Evolutionary conservation across 768 basidiomycete species (phyloP).

Genomic region (Tephrocybe sp.): DNA sequence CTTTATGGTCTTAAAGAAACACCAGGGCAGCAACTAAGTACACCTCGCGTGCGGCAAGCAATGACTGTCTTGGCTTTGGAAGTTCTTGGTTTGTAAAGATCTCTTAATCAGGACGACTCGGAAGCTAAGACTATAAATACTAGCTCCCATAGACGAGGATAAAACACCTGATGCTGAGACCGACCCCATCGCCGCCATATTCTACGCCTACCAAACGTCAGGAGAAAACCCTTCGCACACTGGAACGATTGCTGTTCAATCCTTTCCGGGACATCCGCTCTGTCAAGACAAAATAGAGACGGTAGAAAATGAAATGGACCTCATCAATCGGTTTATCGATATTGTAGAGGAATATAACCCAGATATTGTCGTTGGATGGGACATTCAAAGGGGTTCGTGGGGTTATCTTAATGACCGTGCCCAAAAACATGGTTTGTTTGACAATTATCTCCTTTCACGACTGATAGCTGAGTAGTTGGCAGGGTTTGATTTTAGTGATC

Average conservation of each 20-base stretch:
- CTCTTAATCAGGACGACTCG: neutral
- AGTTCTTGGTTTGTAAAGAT: slow-evolving; percentile 65
- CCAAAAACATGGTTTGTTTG: slow-evolving; percentile 46
- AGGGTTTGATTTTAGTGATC: slow-evolving; percentile 74
- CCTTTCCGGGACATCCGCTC: slow-evolving; percentile 37
- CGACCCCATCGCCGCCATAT: slow-evolving; percentile 66
- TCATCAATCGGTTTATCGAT: slow-evolving; percentile 78
- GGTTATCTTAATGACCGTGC: slow-evolving; percentile 81
- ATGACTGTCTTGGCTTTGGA: slow-evolving; percentile 86
- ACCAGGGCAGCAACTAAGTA: slow-evolving; percentile 25
- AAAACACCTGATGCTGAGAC: slow-evolving; percentile 63
- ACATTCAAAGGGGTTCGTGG: slow-evolving; percentile 86
- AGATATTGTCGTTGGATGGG: slow-evolving; percentile 91
- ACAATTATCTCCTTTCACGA: neutral
- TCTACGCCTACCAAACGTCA: slow-evolving; percentile 66
- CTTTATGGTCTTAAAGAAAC: slow-evolving; percentile 65
- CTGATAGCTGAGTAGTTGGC: neutral
- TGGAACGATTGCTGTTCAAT: slow-evolving; percentile 56
- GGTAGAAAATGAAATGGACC: slow-evolving; percentile 70
- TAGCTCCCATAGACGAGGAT: slow-evolving; percentile 59
- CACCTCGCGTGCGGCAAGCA: slow-evolving; percentile 55
- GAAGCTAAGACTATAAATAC: neutral
- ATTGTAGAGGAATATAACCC: slow-evolving; percentile 78
- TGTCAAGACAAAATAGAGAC: slow-evolving; percentile 45
- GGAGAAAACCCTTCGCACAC: slow-evolving; percentile 34